Percentiles rank a stretch among this genome's conserved stretches.
phyloP scores from a whole-genome alignment of 2,329 filamentous ascomycete genomes.

The Samsoniella hepiali region DNA sequence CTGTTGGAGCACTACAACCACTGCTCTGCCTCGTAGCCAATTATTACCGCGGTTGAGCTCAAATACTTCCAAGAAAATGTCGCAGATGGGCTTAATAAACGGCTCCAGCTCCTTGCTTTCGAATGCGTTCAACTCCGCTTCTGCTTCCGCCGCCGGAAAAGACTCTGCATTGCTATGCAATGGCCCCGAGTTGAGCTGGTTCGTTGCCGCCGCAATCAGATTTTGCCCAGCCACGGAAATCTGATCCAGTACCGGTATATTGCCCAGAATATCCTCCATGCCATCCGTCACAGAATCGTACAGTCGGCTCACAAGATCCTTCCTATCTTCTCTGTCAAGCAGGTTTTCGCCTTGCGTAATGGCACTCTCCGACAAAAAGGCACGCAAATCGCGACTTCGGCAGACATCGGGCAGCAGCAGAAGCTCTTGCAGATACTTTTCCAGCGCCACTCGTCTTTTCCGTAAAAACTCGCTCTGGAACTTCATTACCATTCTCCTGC shows the following conservation, averaged over 20 bases:
- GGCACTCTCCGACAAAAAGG: constrained; percentile 87
- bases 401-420: constrained; percentile 89
- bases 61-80: constrained; percentile 94
- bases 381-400: constrained; percentile 83
- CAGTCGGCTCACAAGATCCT: constrained; percentile 87
- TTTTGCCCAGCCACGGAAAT: constrained; percentile 90
- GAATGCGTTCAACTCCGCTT: constrained; percentile 90
- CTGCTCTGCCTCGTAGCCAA: constrained; percentile 92
- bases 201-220: constrained; percentile 73
- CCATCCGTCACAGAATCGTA: constrained; percentile 97
- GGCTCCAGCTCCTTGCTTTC: constrained; percentile 87
- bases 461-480: constrained; percentile 93
- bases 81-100: constrained; percentile 97
- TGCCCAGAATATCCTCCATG: constrained; percentile 96
- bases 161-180: constrained; percentile 51
- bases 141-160: constrained; percentile 67
- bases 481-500: constrained; percentile 91
- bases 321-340: constrained; percentile 62
- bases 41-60: constrained; percentile 93
- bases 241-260: constrained; percentile 92
- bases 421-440: constrained; percentile 79
- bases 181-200: constrained; percentile 56
- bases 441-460: constrained; percentile 74
- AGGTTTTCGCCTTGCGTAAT: constrained; percentile 60
- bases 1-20: constrained; percentile 94